These are phyloP conservation scores for Lotus japonicus DNA, from an alignment of 306 rosid genomes.

Conservation along the genomic window DNA sequence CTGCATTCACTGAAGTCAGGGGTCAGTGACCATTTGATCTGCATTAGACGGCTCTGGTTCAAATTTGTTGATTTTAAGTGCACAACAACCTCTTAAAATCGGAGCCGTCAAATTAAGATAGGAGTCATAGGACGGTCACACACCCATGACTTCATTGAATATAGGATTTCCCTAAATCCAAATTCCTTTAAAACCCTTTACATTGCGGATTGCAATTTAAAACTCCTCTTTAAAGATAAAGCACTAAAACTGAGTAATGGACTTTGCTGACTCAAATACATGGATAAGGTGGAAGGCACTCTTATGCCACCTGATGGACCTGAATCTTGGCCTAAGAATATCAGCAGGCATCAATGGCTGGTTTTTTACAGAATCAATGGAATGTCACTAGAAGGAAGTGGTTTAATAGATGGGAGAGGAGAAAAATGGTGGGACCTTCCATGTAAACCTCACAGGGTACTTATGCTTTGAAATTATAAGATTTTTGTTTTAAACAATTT, in stretches of 20 bases:
- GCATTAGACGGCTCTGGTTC: no score
- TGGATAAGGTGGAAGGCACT: constrained; percentile 67
- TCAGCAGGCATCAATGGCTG: constrained; percentile 69
- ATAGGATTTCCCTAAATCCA: no score
- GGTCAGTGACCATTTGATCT: no score
- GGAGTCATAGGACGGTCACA: no score
- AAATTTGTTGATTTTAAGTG: no score
- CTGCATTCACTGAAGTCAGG: no score
- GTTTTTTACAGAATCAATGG: constrained; percentile 68
- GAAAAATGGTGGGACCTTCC: constrained; percentile 98
- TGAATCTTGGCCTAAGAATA: constrained; percentile 68
- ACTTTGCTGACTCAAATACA: not conserved
- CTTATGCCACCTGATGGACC: constrained; percentile 92
- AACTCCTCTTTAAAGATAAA: no score
- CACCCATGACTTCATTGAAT: no score
- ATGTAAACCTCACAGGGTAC: constrained; percentile 92
- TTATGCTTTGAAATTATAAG: not conserved
- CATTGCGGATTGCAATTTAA: no score
- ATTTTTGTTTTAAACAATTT: not conserved
- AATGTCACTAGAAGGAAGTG: constrained; percentile 72
- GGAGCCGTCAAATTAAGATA: no score
- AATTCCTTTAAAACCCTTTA: no score
- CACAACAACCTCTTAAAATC: no score
- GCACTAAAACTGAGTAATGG: not conserved
- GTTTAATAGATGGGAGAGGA: constrained; percentile 85